phyloP scores from a whole-genome alignment of 2,329 filamentous ascomycete species.

The Neophaeococcomyces aloes region DNA sequence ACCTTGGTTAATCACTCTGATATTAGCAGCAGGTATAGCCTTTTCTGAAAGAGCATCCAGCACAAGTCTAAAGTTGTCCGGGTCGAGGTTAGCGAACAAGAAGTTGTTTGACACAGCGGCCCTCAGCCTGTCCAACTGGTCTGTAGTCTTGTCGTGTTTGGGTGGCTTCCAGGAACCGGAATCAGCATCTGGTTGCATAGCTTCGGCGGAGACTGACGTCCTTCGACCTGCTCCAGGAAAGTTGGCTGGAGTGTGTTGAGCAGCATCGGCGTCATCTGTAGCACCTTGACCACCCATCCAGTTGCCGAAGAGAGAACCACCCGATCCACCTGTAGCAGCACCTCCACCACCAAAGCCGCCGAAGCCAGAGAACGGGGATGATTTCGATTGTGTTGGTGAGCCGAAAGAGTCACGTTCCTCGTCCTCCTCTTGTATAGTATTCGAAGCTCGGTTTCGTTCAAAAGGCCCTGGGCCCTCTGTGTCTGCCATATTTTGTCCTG shows the following conservation, averaged over 20 bases:
- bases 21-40: conserved; percentile 81
- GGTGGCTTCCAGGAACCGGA: conserved; percentile 88
- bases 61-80: conserved; percentile 80
- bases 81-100: conserved; percentile 85
- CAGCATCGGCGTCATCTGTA: conserved; percentile 40
- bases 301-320: conserved; percentile 17
- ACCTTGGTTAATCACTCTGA: conserved; percentile 87
- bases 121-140: conserved; percentile 71
- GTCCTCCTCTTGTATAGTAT: conserved; percentile 68
- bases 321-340: conserved; percentile 11
- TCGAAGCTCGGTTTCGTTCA: conserved; percentile 44
- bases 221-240: conserved; percentile 79
- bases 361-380: conserved; percentile 34
- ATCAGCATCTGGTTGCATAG: conserved; percentile 75
- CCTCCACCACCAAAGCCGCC: conserved; percentile 42
- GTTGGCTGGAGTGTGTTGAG: conserved; percentile 58
- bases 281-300: conserved; percentile 17
- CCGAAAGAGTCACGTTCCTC: conserved; percentile 60
- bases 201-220: conserved; percentile 94
- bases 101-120: conserved; percentile 81
- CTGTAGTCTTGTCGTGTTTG: conserved; percentile 66
- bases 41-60: conserved; percentile 89
- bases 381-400: conserved; percentile 57
- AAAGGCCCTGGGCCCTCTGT: conserved; percentile 72
- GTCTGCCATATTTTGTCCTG: conserved; percentile 51